Percentiles rank a stretch among this genome's conserved stretches.
These are phyloP conservation scores for Russula griseocarnosa DNA, from an alignment of 768 basidiomycete species.

Conservation along the genomic window DNA sequence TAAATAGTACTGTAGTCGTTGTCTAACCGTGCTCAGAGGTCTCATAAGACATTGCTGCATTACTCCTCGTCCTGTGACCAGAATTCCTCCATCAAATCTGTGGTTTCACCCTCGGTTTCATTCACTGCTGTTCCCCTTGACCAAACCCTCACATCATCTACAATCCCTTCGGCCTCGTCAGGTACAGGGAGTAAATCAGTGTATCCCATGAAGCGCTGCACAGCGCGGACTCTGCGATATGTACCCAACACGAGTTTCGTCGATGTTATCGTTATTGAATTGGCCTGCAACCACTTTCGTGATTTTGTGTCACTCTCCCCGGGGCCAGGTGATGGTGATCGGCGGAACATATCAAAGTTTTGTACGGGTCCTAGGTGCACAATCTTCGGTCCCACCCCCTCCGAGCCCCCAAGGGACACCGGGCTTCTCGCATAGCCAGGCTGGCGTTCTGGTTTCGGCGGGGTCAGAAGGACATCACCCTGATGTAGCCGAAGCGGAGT, in stretches of 20 bases:
- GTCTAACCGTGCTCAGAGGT: background rate
- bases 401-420: constrained; percentile 35
- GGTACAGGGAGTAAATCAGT: constrained; percentile 50
- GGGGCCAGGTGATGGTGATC: constrained; percentile 13
- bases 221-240: constrained; percentile 55
- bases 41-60: background rate
- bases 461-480: constrained; percentile 19
- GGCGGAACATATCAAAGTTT: constrained; percentile 30
- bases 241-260: constrained; percentile 51
- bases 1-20: background rate
- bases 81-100: constrained; percentile 28
- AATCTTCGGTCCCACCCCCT: constrained; percentile 45
- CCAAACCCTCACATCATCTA: constrained; percentile 32
- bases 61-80: constrained; percentile 11
- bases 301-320: constrained; percentile 13
- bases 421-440: constrained; percentile 44
- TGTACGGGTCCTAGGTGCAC: constrained; percentile 58
- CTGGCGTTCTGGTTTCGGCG: constrained; percentile 32
- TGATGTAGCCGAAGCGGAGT: constrained; percentile 31
- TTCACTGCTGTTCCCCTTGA: constrained; percentile 31
- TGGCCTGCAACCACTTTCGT: constrained; percentile 16
- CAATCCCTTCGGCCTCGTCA: constrained; percentile 33
- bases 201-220: constrained; percentile 65
- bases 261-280: constrained; percentile 41
- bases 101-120: constrained; percentile 28